Conservation (phyloP, 257 asterid species). For the Lavandula angustifolia region DNA sequence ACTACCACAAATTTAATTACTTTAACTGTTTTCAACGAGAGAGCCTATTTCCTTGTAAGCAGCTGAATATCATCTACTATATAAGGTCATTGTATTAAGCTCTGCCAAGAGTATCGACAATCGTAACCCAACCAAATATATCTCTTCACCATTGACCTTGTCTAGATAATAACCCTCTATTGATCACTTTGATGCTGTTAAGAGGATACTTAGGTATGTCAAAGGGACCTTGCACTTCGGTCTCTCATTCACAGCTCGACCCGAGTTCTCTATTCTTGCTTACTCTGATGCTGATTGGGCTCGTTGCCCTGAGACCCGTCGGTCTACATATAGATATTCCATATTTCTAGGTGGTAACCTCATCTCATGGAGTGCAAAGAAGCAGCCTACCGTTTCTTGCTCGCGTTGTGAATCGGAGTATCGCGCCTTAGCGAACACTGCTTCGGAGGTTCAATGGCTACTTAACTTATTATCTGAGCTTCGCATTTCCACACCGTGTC, state of each 20-base stretch:
- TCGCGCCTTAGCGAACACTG: no score
- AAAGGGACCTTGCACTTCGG: not conserved
- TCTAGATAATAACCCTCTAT: not conserved
- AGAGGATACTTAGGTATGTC: not conserved
- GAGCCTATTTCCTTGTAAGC: not conserved
- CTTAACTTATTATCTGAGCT: no score
- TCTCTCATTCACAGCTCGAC: not conserved
- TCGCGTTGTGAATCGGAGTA: no score
- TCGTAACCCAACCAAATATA: slow-evolving; percentile 9
- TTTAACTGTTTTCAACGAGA: not conserved
- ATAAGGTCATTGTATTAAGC: not conserved
- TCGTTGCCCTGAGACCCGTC: no score
- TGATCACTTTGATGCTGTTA: not conserved
- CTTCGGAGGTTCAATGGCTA: no score
- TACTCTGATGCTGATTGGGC: no score
- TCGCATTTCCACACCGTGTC: no score
- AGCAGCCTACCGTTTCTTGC: no score
- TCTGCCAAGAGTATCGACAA: not conserved
- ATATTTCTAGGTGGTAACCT: no score
- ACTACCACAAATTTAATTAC: slow-evolving; percentile 21
- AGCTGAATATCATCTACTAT: not conserved
- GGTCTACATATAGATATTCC: no score
- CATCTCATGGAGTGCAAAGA: no score
- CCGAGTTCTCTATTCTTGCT: no score
- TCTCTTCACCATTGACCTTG: not conserved